Evolutionary conservation across 805 yeast species (phyloP), one percentile per base, ranked within the genome.

Genomic region (Kluyveromyces wickerhamii): DNA sequence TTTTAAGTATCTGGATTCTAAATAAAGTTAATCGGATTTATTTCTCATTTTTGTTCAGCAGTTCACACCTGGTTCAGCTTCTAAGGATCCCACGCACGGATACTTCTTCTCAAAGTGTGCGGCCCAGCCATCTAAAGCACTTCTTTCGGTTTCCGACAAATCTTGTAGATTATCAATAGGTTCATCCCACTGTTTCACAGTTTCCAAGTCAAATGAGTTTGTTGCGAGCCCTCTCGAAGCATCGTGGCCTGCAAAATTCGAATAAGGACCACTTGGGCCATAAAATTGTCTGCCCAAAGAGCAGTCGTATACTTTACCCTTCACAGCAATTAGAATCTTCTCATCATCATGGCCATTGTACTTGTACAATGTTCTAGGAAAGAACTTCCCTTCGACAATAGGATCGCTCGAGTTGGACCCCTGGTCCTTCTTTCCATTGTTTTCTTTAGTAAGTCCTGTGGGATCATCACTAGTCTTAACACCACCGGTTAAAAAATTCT

Each of bases 201-300:
- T 68, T 35, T 66, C 72, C 15, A 65, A 44, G 33, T 87, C 96
- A 60, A 88, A 89, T 12, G 94, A 82, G 59, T 87, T 88, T 48
- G 73, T 65, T 1, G 96, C 96, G 37, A 89, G 69, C 0, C 96
- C 97, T 44, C 97, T 68, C 1, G 94, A 80, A 3, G 96, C 96
- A 61, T 89, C 97, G 46, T 84, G 80, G 2, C 97, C 97, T 1
- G 96, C 96, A 67, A 89, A 89, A 52, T 83, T 85, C 27, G 83
- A 77, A 60, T 89, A 89, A 0, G 96, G 95, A 0, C 96, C 96
- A 20, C 89, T 84, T 5, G 97, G 97, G 0, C 97, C 97, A 58
- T 89, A 89, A 54, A 89, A 88, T 30, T 73, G 72, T 44, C 88
- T 73, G 0, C 94, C 94, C 8, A 67, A 65, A 4, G 84, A 65